Base-by-base conservation (phyloP, 2,329 filamentous ascomycete genomes). In the Camillea tinctor region DNA sequence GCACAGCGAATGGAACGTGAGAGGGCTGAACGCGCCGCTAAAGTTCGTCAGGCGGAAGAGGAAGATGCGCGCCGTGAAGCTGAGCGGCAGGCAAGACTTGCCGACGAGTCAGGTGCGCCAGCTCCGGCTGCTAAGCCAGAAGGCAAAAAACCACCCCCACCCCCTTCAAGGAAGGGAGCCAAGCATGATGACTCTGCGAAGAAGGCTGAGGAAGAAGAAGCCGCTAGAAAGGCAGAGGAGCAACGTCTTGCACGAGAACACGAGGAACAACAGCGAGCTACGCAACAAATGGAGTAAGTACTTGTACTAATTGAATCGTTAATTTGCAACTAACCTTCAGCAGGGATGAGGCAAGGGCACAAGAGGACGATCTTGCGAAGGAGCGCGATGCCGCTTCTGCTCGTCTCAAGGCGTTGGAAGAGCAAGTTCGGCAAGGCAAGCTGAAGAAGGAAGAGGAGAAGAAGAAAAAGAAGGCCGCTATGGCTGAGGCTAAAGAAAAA, bases 361-460 rank as follows among this genome's bases (percentile, higher is more conserved):
- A 94, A 74, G 92, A 97, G 74, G 87, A 90, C 24, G 93, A 96
- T 61, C 83, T 97, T 58, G 87, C 85, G 30, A 87, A 84, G 66
- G 93, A 97, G 76, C 89, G 89, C 57, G 86, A 93, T 69, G 92
- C 90, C 56, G 88, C 93, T 49, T 87, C 90, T 68, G 90, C 91
- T 64, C 92, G 93, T 55, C 84, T 98, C 22, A 92, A 88, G 73
- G 93, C 92, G 17, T 85, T 99, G 8, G 93, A 99, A 76, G 93
- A 98, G 73, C 93, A 97, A 75, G 93, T 98, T 56, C 89, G 88
- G 64, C 91, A 93, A 72, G 92, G 93, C 70, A 99, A 98, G 79
- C 79, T 98, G 56, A 94, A 92, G 81, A 98, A 97, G 77, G 91
- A 96, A 67, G 95, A 99, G 75, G 95, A 97, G 78, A 97, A 96